Evolutionary conservation across 1,139 yeast genomes (phyloP).

Genomic region (Arxiozyma slooffiae): DNA sequence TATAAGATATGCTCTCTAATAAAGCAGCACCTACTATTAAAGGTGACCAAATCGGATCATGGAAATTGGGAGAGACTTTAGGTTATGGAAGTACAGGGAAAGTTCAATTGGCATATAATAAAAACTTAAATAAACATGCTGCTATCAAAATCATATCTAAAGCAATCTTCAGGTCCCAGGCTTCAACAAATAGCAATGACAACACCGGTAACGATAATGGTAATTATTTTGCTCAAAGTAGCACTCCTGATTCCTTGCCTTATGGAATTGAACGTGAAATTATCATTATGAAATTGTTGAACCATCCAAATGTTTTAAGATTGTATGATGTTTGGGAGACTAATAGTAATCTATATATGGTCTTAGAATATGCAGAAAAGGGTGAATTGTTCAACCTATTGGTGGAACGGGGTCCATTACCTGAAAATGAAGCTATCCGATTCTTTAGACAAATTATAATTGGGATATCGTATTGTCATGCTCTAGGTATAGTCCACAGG

Average conservation of each 20-base stretch:
- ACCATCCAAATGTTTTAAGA: slow-evolving; percentile 92
- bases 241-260: slow-evolving; percentile 56
- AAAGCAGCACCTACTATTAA: slow-evolving; percentile 19
- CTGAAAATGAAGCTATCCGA: slow-evolving; percentile 79
- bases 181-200: slow-evolving; percentile 7
- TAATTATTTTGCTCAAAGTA: slow-evolving; percentile 27
- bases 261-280: slow-evolving; percentile 96
- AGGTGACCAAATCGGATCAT: slow-evolving; percentile 67
- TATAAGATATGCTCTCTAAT: slow-evolving; percentile 11
- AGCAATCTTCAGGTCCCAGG: slow-evolving; percentile 39
- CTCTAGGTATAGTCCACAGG: slow-evolving; percentile 87
- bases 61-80: slow-evolving; percentile 89
- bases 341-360: slow-evolving; percentile 80
- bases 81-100: slow-evolving; percentile 96
- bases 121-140: slow-evolving; percentile 76
- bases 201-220: slow-evolving; percentile 16
- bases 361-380: slow-evolving; percentile 91
- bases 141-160: slow-evolving; percentile 97
- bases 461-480: slow-evolving; percentile 90
- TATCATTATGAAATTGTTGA: slow-evolving; percentile 79
- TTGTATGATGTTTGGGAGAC: slow-evolving; percentile 98
- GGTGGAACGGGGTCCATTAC: slow-evolving; percentile 77
- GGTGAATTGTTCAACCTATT: slow-evolving; percentile 92
- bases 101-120: slow-evolving; percentile 83
- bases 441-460: slow-evolving; percentile 86